These are phyloP conservation scores for Skeletonema tropicum DNA, from an alignment of 108 stramenopile genomes.

Conservation along the genomic window DNA sequence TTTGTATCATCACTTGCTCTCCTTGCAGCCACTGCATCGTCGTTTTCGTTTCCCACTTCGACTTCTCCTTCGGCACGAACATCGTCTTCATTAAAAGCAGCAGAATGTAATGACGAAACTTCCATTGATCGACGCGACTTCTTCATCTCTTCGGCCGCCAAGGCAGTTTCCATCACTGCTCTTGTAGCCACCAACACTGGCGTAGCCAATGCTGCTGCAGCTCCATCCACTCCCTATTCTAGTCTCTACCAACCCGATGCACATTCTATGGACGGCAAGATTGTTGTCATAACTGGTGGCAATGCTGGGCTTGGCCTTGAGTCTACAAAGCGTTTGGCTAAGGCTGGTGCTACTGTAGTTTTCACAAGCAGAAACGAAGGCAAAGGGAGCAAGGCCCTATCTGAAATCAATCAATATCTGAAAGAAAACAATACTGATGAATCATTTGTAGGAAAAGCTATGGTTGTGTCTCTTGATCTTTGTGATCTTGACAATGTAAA, in stretches of 20 bases:
- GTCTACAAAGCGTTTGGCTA: slow-evolving; percentile 64
- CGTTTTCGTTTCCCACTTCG: not conserved
- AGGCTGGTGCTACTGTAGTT: slow-evolving; percentile 75
- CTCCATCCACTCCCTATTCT: slow-evolving; percentile 16
- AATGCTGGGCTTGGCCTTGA: slow-evolving; percentile 79
- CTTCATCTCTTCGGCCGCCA: slow-evolving; percentile 26
- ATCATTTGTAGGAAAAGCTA: slow-evolving; percentile 30
- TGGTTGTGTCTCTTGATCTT: slow-evolving; percentile 39
- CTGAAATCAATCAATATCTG: slow-evolving; percentile 44
- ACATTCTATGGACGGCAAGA: slow-evolving; percentile 51
- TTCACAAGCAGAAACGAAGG: slow-evolving; percentile 50
- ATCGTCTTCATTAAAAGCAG: not conserved
- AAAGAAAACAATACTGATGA: slow-evolving; percentile 18
- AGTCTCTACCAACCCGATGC: slow-evolving; percentile 44
- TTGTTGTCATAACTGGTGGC: slow-evolving; percentile 73
- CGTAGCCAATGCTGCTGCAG: slow-evolving; percentile 12
- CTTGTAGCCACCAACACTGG: not conserved
- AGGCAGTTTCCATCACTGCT: slow-evolving; percentile 18
- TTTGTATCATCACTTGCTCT: not conserved
- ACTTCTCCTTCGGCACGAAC: not conserved
- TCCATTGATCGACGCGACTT: slow-evolving; percentile 39
- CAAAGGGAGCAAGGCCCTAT: slow-evolving; percentile 57
- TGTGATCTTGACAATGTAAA: slow-evolving; percentile 53
- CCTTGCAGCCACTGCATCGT: not conserved
- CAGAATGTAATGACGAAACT: not conserved